phyloP scores from a whole-genome alignment of 1,139 yeast genomes.

The Yamadazyma blattariae region DNA sequence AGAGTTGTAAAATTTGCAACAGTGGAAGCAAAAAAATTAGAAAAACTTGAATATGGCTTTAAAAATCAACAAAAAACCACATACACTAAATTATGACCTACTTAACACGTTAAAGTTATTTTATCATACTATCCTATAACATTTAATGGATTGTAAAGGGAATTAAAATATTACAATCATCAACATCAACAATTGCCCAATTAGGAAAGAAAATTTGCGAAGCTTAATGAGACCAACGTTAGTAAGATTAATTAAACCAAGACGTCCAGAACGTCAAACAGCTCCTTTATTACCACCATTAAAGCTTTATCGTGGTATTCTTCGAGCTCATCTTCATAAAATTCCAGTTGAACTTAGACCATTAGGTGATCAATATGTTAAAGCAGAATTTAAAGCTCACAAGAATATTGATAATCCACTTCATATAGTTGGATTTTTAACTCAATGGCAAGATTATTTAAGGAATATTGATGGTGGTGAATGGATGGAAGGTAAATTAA shows the following conservation, averaged over 20 bases:
- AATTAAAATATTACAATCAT: no score
- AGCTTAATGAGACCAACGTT: constrained; percentile 50
- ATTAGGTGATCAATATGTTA: constrained; percentile 88
- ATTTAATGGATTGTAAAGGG: no score
- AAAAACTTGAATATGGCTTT: no score
- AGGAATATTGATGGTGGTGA: constrained; percentile 67
- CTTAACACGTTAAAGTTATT: no score
- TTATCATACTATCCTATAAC: no score
- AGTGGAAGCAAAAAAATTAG: no score
- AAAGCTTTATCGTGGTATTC: constrained; percentile 66
- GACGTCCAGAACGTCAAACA: constrained; percentile 54
- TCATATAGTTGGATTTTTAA: constrained; percentile 87
- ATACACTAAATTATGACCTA: no score
- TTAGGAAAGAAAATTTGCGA: constrained; percentile 2
- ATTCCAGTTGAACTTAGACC: constrained; percentile 69
- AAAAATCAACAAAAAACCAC: no score
- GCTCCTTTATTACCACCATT: constrained; percentile 80
- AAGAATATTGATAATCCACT: constrained; percentile 79
- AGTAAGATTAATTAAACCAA: constrained; percentile 46
- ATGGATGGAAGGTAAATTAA: constrained; percentile 73
- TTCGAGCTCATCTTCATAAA: constrained; percentile 68
- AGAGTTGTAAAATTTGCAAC: no score
- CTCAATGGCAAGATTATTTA: constrained; percentile 93
- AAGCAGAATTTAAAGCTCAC: constrained; percentile 88
- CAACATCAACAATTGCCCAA: constrained; percentile 11